Percentiles rank a stretch among this genome's conserved stretches.
Conservation (phyloP, 768 basidiomycete genomes). For the Naganishia vishniacii region DNA sequence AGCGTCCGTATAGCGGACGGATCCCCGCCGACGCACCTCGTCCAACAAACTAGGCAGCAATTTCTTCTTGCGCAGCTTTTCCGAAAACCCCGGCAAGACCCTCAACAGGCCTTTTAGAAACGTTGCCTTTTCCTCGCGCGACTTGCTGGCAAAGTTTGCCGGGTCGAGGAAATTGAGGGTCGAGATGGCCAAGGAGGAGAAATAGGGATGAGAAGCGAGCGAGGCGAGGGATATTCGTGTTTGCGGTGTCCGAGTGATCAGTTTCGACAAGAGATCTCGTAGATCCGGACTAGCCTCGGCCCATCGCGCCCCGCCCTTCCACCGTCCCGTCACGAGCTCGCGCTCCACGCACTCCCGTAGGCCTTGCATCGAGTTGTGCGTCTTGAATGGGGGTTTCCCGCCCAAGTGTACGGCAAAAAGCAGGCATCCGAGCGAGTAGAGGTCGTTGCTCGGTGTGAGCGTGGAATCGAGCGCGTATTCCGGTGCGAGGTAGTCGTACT, state of each 20-base stretch:
- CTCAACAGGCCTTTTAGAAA: slow-evolving; percentile 84
- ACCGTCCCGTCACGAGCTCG: slow-evolving; percentile 34
- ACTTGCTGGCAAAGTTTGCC: slow-evolving; percentile 88
- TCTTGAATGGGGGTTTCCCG: slow-evolving; percentile 78
- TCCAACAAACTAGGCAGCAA: slow-evolving; percentile 87
- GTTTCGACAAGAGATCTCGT: slow-evolving; percentile 63
- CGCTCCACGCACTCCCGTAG: slow-evolving; percentile 48
- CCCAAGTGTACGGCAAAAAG: slow-evolving; percentile 88
- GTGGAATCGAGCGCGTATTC: slow-evolving; percentile 90
- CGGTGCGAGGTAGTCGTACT: slow-evolving; percentile 77
- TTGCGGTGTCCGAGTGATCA: slow-evolving; percentile 73
- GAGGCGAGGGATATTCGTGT: slow-evolving; percentile 70
- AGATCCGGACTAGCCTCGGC: slow-evolving; percentile 40
- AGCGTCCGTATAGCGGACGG: background rate
- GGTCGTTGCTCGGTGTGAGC: slow-evolving; percentile 78
- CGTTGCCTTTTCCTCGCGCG: slow-evolving; percentile 88
- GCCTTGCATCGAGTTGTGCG: slow-evolving; percentile 54
- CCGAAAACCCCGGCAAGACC: slow-evolving; percentile 79
- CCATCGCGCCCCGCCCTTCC: slow-evolving; percentile 43
- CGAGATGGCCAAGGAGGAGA: slow-evolving; percentile 89
- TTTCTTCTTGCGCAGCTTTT: slow-evolving; percentile 77
- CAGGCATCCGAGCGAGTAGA: slow-evolving; percentile 76
- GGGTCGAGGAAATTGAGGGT: slow-evolving; percentile 94
- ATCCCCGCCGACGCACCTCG: slow-evolving; percentile 58
- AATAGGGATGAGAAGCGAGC: slow-evolving; percentile 79